phyloP scores from a whole-genome alignment of 1,284 basidiomycete genomes.

The Termitomyces sp. region DNA sequence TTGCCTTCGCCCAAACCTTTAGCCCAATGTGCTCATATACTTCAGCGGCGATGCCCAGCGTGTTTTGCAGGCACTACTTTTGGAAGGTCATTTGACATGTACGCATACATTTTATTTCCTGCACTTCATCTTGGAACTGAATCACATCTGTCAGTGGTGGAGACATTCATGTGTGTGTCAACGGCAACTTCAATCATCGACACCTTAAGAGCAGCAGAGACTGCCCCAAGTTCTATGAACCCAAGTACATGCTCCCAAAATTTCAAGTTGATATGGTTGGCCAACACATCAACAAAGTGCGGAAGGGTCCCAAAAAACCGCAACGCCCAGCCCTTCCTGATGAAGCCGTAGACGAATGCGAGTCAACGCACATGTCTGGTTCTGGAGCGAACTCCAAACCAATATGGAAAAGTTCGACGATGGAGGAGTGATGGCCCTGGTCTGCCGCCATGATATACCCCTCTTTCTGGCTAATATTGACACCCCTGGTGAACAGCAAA shows the following conservation, averaged over 20 bases:
- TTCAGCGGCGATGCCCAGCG: conserved; percentile 28
- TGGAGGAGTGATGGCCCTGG: conserved; percentile 2
- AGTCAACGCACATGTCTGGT: conserved; percentile 7
- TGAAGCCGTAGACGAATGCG: conserved; percentile 11
- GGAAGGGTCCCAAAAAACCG: not conserved
- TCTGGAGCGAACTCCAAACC: conserved; percentile 10
- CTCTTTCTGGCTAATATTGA: too few species aligned
- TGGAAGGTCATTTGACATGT: conserved; percentile 18
- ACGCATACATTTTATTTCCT: too few species aligned
- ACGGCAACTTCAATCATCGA: conserved; percentile 13
- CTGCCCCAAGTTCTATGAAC: not conserved
- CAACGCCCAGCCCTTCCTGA: conserved; percentile 5
- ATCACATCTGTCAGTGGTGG: conserved; percentile 22
- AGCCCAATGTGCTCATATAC: conserved; percentile 13
- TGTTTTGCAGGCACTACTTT: conserved; percentile 28
- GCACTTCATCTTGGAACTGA: too few species aligned
- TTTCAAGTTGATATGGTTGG: not conserved
- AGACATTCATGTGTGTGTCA: conserved; percentile 26
- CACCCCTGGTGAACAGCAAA: conserved; percentile 31
- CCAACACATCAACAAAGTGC: not conserved
- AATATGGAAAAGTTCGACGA: conserved; percentile 12
- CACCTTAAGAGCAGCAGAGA: not conserved
- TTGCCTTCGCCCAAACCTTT: too few species aligned
- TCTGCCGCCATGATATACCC: conserved; percentile 10
- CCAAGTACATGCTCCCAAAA: not conserved